Base-by-base conservation (phyloP, 305 asterid genomes). In the Salvia sclarea region DNA sequence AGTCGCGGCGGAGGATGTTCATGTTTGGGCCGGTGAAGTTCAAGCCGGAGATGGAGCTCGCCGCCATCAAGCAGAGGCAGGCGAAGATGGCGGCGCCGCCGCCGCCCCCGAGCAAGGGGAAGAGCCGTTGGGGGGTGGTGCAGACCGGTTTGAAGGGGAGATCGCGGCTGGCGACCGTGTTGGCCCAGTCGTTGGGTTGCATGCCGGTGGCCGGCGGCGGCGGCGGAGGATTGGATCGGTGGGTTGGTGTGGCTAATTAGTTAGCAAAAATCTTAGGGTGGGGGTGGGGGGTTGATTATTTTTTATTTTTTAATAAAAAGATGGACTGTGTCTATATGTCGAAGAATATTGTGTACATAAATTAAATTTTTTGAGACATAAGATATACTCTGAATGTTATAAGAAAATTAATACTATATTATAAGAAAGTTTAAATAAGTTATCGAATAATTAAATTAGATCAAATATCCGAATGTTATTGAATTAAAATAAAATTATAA, bases 11-110 rank as follows among this genome's bases (percentile, higher is more conserved):
- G 69, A 73, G 79, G 66, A 86, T 83, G 96, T 86, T 85, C 60
- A 85, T 86, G 94, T 86, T 86, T 44, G 94, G 94, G 64, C 94
- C 92, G 9, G 84, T 85, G 70, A 89, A 85, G 77, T 89, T 89
- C 72, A 80, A 75, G 71, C 90, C 90, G 5, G 94, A 89, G 83
- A 89, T 89, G 96, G 96, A 86, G 49, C 69, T 89, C 8, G 72
- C 84, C 60, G 85, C 80, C 37, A 83, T 88, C 41, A 86, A 80
- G 82, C 77, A 83, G 74, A 74, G 96, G 74, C 88, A 82, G 53
- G 69, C 79, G 5, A 76, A 74, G 54, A 69, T 71, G 37, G 6
- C 52, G 0, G 31, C 49, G 35, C n/a, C 53, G 37, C 0, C 68
- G 57, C 75, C 58, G 61, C 50, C 13, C n/a, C n/a, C n/a, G n/a